Conservation (phyloP, 768 basidiomycete genomes). For the Austroboletus eburneus region DNA sequence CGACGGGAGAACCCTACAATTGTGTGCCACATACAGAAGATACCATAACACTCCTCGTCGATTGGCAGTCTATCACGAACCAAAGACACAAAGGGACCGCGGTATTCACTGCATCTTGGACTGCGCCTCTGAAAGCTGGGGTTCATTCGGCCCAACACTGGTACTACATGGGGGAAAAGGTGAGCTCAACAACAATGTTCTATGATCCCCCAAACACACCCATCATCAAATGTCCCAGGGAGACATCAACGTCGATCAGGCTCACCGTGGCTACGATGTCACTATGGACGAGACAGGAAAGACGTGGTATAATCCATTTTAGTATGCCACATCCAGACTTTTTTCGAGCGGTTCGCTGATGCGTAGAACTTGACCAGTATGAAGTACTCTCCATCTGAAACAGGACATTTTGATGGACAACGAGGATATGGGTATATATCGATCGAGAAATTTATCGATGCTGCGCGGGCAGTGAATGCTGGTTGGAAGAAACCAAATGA, state of each 20-base stretch:
- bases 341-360: constrained; percentile 5
- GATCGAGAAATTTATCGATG: constrained; percentile 90
- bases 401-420: constrained; percentile 92
- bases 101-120: constrained; percentile 94
- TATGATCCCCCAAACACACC: neutral
- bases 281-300: constrained; percentile 84
- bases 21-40: constrained; percentile 87
- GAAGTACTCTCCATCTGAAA: constrained; percentile 92
- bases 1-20: constrained; percentile 83
- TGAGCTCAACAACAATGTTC: constrained; percentile 20
- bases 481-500: constrained; percentile 60
- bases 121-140: constrained; percentile 85
- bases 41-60: constrained; percentile 91
- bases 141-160: constrained; percentile 88
- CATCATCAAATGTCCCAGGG: constrained; percentile 47
- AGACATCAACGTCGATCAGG: constrained; percentile 89
- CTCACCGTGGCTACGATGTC: constrained; percentile 89
- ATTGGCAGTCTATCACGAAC: constrained; percentile 83
- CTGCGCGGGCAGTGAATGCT: constrained; percentile 73
- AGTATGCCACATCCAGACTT: constrained; percentile 48
- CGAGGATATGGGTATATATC: constrained; percentile 90
- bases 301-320: constrained; percentile 86
- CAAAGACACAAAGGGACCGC: constrained; percentile 76
- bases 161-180: constrained; percentile 95
- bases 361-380: constrained; percentile 51